Base-by-base conservation (phyloP, 805 yeast genomes). In the Ascoidea asiatica region DNA sequence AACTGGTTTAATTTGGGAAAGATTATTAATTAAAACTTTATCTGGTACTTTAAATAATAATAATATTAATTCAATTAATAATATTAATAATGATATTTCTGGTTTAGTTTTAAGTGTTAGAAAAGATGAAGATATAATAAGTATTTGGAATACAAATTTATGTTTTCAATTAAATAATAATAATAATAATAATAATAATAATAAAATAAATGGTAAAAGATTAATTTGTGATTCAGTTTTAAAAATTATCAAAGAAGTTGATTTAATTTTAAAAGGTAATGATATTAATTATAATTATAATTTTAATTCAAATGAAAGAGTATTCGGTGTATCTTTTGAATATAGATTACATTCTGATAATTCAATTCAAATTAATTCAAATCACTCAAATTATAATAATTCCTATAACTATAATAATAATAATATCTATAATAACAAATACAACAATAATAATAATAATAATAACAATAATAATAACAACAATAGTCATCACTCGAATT, bases 41-140 rank as follows among this genome's bases (percentile, higher is more conserved):
- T 69, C 78, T 4, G 80, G 79, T 8, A 60, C 70, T 3, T 61
- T 76, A 37, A 64, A 73, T 23, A 69, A 71, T 21, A 62, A 63
- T 19, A 59, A 63, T 40, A n/a, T n/a, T n/a, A n/a, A n/a, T n/a
- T n/a, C n/a, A n/a, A n/a, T n/a, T n/a, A n/a, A n/a, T n/a, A 60
- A 60, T 43, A 66, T 72, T 17, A 56, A 67, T 49, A 64, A 67
- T 48, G 80, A 75, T 55, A 71, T 80, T 19, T 66, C 72, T 44
- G 87, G 87, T 7, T 55, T 78, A 33, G 81, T 75, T 18, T 63
- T 79, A 44, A 71, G 79, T 54, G 71, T 75, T 15, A 67, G 83
- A 41, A 67, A 69, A 35, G 80, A 75, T 48, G 82, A 76, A 48
- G 78, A 74, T 51, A 70, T 76, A 36, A 63, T 79, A 44, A 64